Base-by-base conservation (phyloP, 805 yeast genomes). In the Candida alai region DNA sequence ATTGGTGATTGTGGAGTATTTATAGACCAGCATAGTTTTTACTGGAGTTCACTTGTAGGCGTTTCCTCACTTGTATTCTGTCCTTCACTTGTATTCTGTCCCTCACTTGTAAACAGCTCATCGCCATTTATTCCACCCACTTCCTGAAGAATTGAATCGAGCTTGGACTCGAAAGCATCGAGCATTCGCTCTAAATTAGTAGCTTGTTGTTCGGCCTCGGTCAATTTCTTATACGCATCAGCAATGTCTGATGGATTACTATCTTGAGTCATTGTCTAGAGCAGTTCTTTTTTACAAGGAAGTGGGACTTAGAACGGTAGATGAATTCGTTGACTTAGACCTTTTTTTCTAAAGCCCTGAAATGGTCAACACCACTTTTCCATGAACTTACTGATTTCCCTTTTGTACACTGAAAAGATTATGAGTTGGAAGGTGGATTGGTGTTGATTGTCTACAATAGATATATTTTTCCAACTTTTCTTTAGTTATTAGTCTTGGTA, bases 131-230 rank as follows among this genome's bases (percentile, higher is more conserved):
- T 47, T n/a, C 32, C 38, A 49, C 56, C 74, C 1, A 77, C 74
- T 32, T 75, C 80, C 37, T 66, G 47, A 28, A 78, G 53, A 9
- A 82, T 65, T 4, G 59, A 51, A 36, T 79, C 85, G 68, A 84
- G 72, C 51, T 76, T 78, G 24, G 70, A 70, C 48, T 84, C 90
- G 31, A 84, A 57, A 14, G 62, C 54, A 47, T 81, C 89, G 29
- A 84, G 60, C 76, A 79, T 70, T 45, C 64, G 64, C 54, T 84
- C 93, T 41, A 84, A 60, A 3, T 68, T 59, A 2, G 82, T 78
- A 1, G 85, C 80, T 39, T 65, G 66, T 14, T 60, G 52, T 51
- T 84, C 93, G 2, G 87, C 93, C 38, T 80, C 83, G 35, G 70
- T 70, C 28, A 84, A 56, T 47, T 78, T 73, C 45, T 74, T 66